These are phyloP conservation scores for Cladochytrium replicatum DNA, from an alignment of 192 early-diverging fungal genomes.

Conservation along the genomic window DNA sequence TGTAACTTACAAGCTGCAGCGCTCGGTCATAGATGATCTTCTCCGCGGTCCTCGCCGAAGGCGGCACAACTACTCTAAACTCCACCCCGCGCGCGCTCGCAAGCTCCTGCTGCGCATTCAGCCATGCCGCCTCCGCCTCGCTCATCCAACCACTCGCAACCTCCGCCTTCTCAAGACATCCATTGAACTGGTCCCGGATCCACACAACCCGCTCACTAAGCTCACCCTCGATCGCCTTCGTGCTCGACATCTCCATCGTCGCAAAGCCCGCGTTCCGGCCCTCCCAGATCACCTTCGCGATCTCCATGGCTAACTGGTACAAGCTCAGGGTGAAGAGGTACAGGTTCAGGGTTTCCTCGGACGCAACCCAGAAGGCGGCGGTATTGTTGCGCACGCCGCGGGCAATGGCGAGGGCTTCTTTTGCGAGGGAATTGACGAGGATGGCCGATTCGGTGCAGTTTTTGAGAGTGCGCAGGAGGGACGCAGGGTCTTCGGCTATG, in stretches of 20 bases:
- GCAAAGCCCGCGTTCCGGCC: slow-evolving; percentile 5
- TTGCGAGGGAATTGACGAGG: too few species aligned
- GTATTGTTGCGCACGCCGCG: too few species aligned
- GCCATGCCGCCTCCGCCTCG: neutral
- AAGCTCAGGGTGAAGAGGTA: slow-evolving; percentile 29
- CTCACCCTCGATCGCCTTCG: slow-evolving; percentile 15
- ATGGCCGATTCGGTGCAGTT: too few species aligned
- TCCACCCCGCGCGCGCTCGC: slow-evolving; percentile 1
- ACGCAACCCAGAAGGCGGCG: too few species aligned
- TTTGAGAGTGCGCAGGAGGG: too few species aligned
- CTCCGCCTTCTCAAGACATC: slow-evolving; percentile 77
- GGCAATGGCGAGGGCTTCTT: too few species aligned
- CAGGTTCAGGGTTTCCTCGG: slow-evolving; percentile 18
- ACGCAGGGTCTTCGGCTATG: too few species aligned
- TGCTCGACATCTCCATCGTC: neutral
- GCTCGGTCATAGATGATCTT: slow-evolving; percentile 30
- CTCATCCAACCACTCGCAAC: slow-evolving; percentile 10
- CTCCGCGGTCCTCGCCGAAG: slow-evolving; percentile 14
- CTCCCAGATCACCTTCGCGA: slow-evolving; percentile 29
- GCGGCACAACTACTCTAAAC: neutral
- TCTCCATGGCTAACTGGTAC: slow-evolving; percentile 37
- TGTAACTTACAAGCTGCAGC: slow-evolving; percentile 34
- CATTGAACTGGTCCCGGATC: slow-evolving; percentile 84
- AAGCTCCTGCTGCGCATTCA: neutral
- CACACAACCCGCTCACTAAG: slow-evolving; percentile 70